phyloP scores from a whole-genome alignment of 805 yeast genomes.

The Candida caryicola region DNA sequence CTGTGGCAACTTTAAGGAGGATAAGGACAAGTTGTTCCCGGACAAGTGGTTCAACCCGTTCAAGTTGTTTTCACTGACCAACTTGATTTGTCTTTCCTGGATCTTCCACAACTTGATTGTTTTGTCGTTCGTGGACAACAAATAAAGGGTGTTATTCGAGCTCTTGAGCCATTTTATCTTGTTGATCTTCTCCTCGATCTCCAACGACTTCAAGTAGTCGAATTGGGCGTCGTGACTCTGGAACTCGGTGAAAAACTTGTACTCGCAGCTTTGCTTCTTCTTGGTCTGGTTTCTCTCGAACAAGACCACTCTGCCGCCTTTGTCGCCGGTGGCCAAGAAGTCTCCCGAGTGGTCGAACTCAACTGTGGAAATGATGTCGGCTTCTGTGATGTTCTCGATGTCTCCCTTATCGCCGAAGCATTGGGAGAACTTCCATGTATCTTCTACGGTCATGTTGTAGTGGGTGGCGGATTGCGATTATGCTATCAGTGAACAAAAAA shows the following conservation, averaged over 20 bases:
- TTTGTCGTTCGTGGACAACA: conserved; percentile 91
- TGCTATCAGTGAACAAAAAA: too few relatives aligned
- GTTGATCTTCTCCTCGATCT: conserved; percentile 96
- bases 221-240: conserved; percentile 98
- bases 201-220: conserved; percentile 91
- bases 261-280: conserved; percentile 72
- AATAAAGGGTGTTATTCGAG: conserved; percentile 83
- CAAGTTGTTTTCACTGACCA: conserved; percentile 88
- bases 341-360: conserved; percentile 95
- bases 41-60: conserved; percentile 19
- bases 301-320: conserved; percentile 95
- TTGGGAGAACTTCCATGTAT: conserved; percentile 83
- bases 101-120: conserved; percentile 98
- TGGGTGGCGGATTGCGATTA: not conserved
- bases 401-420: conserved; percentile 99
- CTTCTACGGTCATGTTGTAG: conserved; percentile 24
- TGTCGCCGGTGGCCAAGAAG: conserved; percentile 95
- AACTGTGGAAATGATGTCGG: conserved; percentile 94
- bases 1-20: conserved; percentile 73
- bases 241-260: conserved; percentile 92
- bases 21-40: conserved; percentile 27
- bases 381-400: conserved; percentile 90
- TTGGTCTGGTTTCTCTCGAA: conserved; percentile 82
- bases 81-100: conserved; percentile 83
- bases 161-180: conserved; percentile 95